Evolutionary conservation across 768 basidiomycete species (phyloP).

Genomic region (Lactarius deliciosus): DNA sequence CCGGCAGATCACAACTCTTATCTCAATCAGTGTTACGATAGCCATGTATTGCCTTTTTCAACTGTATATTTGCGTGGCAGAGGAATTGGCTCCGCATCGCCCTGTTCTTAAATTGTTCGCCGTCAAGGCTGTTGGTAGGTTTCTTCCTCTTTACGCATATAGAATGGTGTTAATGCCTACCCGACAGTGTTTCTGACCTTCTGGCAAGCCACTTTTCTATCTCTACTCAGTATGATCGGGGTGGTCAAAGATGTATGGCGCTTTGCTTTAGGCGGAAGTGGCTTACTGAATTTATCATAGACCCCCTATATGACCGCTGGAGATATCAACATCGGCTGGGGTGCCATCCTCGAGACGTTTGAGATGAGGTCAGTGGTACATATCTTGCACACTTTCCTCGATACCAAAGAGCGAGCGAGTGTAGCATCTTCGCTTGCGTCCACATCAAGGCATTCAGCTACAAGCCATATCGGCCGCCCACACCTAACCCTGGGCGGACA

Average conservation of each 20-base stretch:
- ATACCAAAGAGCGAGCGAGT: neutral
- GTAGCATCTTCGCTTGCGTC: slow-evolving; percentile 64
- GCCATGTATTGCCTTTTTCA: slow-evolving; percentile 81
- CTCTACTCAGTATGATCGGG: slow-evolving; percentile 53
- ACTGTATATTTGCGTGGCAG: slow-evolving; percentile 58
- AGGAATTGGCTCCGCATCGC: slow-evolving; percentile 53
- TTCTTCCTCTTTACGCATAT: neutral
- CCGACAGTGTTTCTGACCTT: slow-evolving; percentile 66
- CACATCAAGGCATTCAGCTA: slow-evolving; percentile 76
- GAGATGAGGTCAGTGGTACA: slow-evolving; percentile 64
- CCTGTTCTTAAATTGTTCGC: slow-evolving; percentile 70
- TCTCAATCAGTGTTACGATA: slow-evolving; percentile 69
- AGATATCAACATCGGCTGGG: slow-evolving; percentile 70
- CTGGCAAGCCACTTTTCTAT: slow-evolving; percentile 69
- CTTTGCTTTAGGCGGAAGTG: neutral
- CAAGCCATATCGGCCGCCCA: slow-evolving; percentile 50
- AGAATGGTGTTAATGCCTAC: neutral
- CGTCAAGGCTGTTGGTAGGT: slow-evolving; percentile 68
- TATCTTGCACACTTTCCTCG: slow-evolving; percentile 15
- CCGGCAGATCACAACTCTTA: slow-evolving; percentile 53
- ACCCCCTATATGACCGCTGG: slow-evolving; percentile 69
- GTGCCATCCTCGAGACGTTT: slow-evolving; percentile 65
- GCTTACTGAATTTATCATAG: slow-evolving; percentile 35
- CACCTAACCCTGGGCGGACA: slow-evolving; percentile 41
- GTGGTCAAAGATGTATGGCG: slow-evolving; percentile 60